Evolutionary conservation across 2,329 filamentous ascomycete species (phyloP).

Genomic region (Arthroderma sp.): DNA sequence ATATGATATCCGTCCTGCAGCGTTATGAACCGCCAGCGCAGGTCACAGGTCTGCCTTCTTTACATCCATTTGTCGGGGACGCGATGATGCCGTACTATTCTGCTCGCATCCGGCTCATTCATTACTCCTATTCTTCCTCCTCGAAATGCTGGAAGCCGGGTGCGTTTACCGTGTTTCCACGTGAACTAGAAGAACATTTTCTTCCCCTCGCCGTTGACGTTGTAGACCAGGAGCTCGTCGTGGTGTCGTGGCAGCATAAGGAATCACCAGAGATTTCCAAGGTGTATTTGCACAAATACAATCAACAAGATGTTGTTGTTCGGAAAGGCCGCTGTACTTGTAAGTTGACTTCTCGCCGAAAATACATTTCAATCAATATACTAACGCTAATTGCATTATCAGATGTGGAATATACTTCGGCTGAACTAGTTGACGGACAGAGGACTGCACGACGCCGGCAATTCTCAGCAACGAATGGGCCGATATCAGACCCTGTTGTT

Average conservation of each 20-base stretch:
- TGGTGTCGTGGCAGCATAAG: slow-evolving; percentile 13
- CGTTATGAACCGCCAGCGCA: slow-evolving; percentile 21
- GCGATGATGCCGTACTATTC: slow-evolving; percentile 18
- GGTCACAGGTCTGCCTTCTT: background rate
- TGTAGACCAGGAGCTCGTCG: background rate
- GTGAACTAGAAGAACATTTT: background rate
- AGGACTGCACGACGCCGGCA: background rate
- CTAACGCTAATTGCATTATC: background rate
- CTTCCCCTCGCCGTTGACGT: slow-evolving; percentile 11
- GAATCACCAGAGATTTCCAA: background rate
- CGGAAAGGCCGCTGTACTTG: background rate
- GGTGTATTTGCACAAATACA: background rate
- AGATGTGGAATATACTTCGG: background rate
- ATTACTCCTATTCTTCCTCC: slow-evolving; percentile 14
- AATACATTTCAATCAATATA: background rate
- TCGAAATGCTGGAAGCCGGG: background rate
- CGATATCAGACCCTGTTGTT: background rate
- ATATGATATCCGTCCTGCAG: slow-evolving; percentile 24
- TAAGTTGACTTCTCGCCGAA: background rate
- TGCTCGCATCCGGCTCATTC: slow-evolving; percentile 21
- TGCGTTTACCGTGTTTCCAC: slow-evolving; percentile 9
- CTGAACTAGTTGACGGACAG: background rate
- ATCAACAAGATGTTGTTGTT: background rate
- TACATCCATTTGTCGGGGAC: slow-evolving; percentile 24
- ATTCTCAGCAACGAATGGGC: background rate